Percentiles rank a stretch among this genome's conserved stretches.
phyloP scores from a whole-genome alignment of 2,329 filamentous ascomycete genomes.

The Trichoderma sp. region DNA sequence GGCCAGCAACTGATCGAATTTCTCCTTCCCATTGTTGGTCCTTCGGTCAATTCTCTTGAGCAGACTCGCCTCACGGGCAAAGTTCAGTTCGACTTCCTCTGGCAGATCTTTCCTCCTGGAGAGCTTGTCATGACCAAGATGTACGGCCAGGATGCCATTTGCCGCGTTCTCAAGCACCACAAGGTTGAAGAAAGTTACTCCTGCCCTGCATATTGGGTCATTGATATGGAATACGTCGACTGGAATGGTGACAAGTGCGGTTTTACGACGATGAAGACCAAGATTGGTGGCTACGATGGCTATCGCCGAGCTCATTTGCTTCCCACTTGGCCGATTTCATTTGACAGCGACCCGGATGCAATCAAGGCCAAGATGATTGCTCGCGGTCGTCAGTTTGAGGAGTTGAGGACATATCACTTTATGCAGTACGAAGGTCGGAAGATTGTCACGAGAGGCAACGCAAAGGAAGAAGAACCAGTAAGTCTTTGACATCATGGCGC shows the following conservation, averaged over 20 bases:
- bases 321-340: background rate
- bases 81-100: background rate
- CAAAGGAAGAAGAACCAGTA: background rate
- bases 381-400: background rate
- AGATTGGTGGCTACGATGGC: background rate
- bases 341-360: background rate
- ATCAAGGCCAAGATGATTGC: background rate
- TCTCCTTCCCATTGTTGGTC: background rate
- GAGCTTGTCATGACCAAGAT: constrained; percentile 1
- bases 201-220: background rate
- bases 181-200: background rate
- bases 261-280: background rate
- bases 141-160: background rate
- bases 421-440: background rate
- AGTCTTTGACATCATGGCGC: fast-evolving
- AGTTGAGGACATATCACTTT: background rate
- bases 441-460: background rate
- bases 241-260: background rate
- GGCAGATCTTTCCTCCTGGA: background rate
- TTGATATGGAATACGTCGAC: background rate
- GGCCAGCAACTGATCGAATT: background rate
- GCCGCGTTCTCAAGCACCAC: background rate
- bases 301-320: background rate
- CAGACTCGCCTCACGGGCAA: background rate
- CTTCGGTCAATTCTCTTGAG: background rate